These are phyloP conservation scores for Phaffia rhodozyma DNA, from an alignment of 1,284 basidiomycete genomes.

Conservation along the genomic window DNA sequence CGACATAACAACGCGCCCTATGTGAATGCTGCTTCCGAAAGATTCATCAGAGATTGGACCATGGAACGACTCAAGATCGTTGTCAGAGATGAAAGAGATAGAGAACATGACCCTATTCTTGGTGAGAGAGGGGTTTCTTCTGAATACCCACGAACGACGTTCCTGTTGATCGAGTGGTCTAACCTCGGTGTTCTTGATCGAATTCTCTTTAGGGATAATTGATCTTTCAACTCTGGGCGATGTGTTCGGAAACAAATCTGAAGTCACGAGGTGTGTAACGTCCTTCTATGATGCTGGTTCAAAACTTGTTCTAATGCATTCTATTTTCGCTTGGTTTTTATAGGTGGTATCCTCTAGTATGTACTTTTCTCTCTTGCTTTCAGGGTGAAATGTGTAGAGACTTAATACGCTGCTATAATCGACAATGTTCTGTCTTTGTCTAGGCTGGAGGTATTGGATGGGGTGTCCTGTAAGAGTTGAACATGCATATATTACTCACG, in stretches of 20 bases:
- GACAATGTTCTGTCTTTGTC: constrained; percentile 3
- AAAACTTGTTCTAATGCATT: neutral
- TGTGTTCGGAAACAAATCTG: neutral
- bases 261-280: neutral
- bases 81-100: constrained; percentile 35
- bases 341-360: constrained; percentile 32
- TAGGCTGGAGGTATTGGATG: constrained; percentile 32
- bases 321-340: neutral
- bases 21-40: constrained; percentile 39
- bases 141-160: neutral
- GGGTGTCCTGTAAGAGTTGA: constrained; percentile 23
- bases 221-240: constrained; percentile 9
- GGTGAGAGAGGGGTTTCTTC: constrained; percentile 20
- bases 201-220: neutral
- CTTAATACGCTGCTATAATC: neutral
- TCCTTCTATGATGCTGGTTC: neutral
- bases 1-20: constrained; percentile 35
- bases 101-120: constrained; percentile 28
- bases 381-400: constrained; percentile 27
- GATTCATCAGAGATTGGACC: constrained; percentile 38
- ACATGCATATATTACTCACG: neutral
- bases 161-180: neutral
- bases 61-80: constrained; percentile 36
- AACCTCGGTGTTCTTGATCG: too few relatives aligned
- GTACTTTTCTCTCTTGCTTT: constrained; percentile 25